These are phyloP conservation scores for Ceriops tagal DNA, from an alignment of 345 rosid species.

Conservation along the genomic window DNA sequence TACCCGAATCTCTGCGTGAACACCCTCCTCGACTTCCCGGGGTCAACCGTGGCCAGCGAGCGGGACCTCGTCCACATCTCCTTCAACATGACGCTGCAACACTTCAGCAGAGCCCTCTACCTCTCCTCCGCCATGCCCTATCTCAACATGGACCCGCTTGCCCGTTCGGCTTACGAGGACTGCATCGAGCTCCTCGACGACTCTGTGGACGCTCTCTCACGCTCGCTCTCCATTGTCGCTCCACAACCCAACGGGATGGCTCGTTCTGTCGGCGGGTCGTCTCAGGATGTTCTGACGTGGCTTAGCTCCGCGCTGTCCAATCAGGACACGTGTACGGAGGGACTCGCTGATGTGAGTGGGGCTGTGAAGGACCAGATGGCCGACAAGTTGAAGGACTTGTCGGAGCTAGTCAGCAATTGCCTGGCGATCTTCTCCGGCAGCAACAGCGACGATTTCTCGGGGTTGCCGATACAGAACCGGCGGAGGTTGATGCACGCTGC, in stretches of 20 bases:
- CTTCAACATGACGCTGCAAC: conserved; percentile 85
- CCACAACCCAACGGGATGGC: conserved; percentile 15
- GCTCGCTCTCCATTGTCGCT: conserved; percentile 53
- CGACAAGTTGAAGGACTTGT: conserved; percentile 55
- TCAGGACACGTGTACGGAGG: conserved; percentile 91
- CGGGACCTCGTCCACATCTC: conserved; percentile 86
- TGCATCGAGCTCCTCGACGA: conserved; percentile 91
- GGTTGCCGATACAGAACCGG: conserved; percentile 84
- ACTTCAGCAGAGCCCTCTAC: conserved; percentile 73
- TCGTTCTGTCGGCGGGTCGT: conserved; percentile 20
- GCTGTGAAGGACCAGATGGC: conserved; percentile 63
- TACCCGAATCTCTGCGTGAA: conserved; percentile 64
- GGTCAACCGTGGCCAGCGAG: conserved; percentile 48
- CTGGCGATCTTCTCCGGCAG: conserved; percentile 65
- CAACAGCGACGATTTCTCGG: conserved; percentile 52
- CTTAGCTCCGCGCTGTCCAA: conserved; percentile 91
- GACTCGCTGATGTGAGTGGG: conserved; percentile 55
- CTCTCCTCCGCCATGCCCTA: conserved; percentile 44
- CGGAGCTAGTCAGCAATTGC: conserved; percentile 91
- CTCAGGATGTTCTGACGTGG: conserved; percentile 84
- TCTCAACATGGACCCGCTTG: conserved; percentile 55
- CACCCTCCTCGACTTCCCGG: conserved; percentile 72
- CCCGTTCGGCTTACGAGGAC: conserved; percentile 73
- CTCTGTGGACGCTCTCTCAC: conserved; percentile 70
- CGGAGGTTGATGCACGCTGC: conserved; percentile 46